Base-by-base conservation (phyloP, 2,329 filamentous ascomycete species). In the Colletotrichum spaethianum region DNA sequence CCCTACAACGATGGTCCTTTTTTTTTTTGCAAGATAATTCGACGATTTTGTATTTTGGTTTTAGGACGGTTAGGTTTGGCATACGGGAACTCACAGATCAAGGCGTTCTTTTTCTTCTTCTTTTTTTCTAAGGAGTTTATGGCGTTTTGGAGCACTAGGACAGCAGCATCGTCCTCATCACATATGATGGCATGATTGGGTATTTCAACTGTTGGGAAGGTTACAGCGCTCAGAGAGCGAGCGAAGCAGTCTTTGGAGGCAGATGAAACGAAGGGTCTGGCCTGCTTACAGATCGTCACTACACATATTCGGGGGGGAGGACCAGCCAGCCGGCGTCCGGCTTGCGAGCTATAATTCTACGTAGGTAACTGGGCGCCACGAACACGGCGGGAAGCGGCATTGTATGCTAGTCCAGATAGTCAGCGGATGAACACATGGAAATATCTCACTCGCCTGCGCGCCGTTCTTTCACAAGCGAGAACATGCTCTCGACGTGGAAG, bases 351-450 rank as follows among this genome's bases (percentile, higher is more conserved):
- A 44, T 28, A 38, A 50, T 52, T 36, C 5, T 2, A 53, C 40
- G 50, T 26, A 38, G 42, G 31, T 20, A 36, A 53, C 42, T 23
- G 26, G 66, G 33, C 33, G 40, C 20, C 50, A 23, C 26, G 33
- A 20, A 48, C 31, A 59, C 55, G 59, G 56, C 20, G 9, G 56
- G 52, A 66, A 48, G 44, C 42, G 63, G 61, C 44, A 28, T 16
- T 55, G 56, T 56, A 62, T 26, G 36, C 23, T 53, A 67, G 56
- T 50, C 23, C 36, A 65, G 48, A 18, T 61, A 60, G 63, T 70
- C 46, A 61, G 63, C 46, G 48, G 56, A 70, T 46, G 67, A 67
- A 62, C 57, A 44, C 18, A 67, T 67, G 56, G 67, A 59, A 52
- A 40, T 62, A 67, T 71, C 40, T 26, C 50, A 71, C 33, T 62